Evolutionary conservation across 345 rosid species (phyloP), one percentile per base, ranked within the genome.

Genomic region (Nasturtium officinale): DNA sequence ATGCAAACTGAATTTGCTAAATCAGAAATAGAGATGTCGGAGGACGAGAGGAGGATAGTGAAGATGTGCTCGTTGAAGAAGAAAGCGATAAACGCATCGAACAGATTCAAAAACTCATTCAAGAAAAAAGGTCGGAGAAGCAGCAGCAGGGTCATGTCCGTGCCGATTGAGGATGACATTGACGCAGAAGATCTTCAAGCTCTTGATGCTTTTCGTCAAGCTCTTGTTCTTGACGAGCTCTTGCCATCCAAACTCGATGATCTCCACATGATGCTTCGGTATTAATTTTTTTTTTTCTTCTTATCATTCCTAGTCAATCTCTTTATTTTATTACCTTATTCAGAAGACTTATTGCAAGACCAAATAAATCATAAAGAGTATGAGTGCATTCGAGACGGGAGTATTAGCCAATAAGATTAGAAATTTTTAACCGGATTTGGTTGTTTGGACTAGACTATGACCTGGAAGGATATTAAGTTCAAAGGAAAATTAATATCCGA

Each of bases 151-250:
- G 90, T 91, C 17, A 79, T 85, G 83, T 86, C 96, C 6, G 81
- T 80, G 52, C 59, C 81, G 3, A 85, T 94, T 11, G 96, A 91
- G 5, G 93, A 82, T 48, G 75, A 83, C 45, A 71, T 91, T 37
- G 77, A 87, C 40, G 91, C 89, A 3, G 97, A 95, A 69, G 97
- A 95, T 32, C 72, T 88, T 54, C 89, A 85, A 81, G 85, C 96
- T 35, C 92, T 91, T 9, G 97, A 88, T 64, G 87, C 89, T 2
- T 91, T 95, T 66, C 99, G 97, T 48, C 97, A 91, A 68, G 86
- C 89, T 21, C 97, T 95, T 71, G 79, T 91, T 32, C 78, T 87
- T 48, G 99, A 95, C 12, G 99, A 91, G 76, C 82, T 91, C 8
- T 76, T 95, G 13, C 93, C 99, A 13, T 67, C 84, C 10, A 95